phyloP scores from a whole-genome alignment of 345 rosid species.

The Laguncularia racemosa region DNA sequence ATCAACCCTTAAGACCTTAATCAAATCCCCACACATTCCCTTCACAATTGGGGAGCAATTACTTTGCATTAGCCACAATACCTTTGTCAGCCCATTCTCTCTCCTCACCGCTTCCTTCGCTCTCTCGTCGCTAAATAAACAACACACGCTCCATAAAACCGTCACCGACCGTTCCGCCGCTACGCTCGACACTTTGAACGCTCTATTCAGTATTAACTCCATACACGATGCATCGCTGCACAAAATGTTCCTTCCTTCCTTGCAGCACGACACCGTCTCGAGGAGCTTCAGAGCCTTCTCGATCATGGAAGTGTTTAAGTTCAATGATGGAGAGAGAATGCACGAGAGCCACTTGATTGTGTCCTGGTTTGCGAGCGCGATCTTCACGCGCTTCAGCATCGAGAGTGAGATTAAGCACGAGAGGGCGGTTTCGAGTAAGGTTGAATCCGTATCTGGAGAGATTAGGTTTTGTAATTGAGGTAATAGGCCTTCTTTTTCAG shows the following conservation, averaged over 20 bases:
- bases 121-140: slow-evolving; percentile 46
- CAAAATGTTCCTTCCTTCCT: slow-evolving; percentile 61
- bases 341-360: slow-evolving; percentile 27
- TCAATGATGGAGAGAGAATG: slow-evolving; percentile 33
- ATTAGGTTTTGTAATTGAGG: slow-evolving; percentile 32
- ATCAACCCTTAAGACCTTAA: slow-evolving; percentile 52
- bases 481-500: slow-evolving; percentile 51
- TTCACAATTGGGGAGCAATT: slow-evolving; percentile 61
- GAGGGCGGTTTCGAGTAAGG: slow-evolving; percentile 46
- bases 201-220: slow-evolving; percentile 57
- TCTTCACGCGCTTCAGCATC: slow-evolving; percentile 38
- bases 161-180: slow-evolving; percentile 87
- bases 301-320: slow-evolving; percentile 21
- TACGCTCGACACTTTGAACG: slow-evolving; percentile 56
- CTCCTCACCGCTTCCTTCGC: slow-evolving; percentile 59
- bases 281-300: slow-evolving; percentile 71
- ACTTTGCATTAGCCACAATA: slow-evolving; percentile 80
- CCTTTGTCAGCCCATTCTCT: slow-evolving; percentile 62
- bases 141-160: slow-evolving; percentile 74
- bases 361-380: slow-evolving; percentile 30
- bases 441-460: slow-evolving; percentile 29
- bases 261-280: slow-evolving; percentile 45
- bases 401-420: slow-evolving; percentile 52
- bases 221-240: slow-evolving; percentile 32
- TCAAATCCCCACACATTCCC: slow-evolving; percentile 67